Percentiles rank a stretch among this genome's conserved stretches.
phyloP scores from a whole-genome alignment of 345 rosid genomes.

The Gossypium anomalum region DNA sequence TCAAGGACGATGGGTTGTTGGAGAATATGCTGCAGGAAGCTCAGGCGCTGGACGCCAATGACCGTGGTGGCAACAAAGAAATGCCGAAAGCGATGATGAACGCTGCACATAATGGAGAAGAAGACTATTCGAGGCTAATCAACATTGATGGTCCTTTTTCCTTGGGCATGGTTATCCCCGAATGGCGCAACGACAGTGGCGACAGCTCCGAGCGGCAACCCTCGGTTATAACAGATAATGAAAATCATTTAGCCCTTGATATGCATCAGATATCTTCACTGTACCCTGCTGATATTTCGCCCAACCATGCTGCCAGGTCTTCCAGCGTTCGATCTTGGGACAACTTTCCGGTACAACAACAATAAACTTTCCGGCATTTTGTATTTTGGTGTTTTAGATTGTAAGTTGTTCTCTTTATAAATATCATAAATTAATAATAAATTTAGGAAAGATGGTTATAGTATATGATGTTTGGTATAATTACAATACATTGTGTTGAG shows the following conservation, averaged over 20 bases:
- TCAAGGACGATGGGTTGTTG: slow-evolving; percentile 23
- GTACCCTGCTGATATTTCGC: slow-evolving; percentile 32
- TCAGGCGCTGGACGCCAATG: slow-evolving; percentile 23
- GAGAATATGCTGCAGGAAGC: slow-evolving; percentile 60
- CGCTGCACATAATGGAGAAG: slow-evolving; percentile 28
- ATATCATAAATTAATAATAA: too few relatives aligned
- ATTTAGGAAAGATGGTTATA: too few relatives aligned
- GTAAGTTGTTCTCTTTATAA: too few relatives aligned
- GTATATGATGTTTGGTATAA: too few relatives aligned
- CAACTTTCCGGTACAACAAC: slow-evolving; percentile 26
- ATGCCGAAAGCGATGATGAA: slow-evolving; percentile 27
- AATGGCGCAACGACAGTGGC: slow-evolving; percentile 44
- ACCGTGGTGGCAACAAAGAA: slow-evolving; percentile 19
- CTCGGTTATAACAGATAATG: slow-evolving; percentile 50
- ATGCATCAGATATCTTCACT: slow-evolving; percentile 60
- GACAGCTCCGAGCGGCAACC: slow-evolving; percentile 56
- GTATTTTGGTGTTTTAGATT: too few relatives aligned
- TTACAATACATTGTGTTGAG: too few relatives aligned
- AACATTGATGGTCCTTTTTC: slow-evolving; percentile 18
- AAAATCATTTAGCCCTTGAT: slow-evolving; percentile 37
- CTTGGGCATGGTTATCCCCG: slow-evolving; percentile 22
- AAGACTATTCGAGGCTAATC: slow-evolving; percentile 35
- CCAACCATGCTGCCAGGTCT: slow-evolving; percentile 14
- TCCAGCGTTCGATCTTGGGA: slow-evolving; percentile 31
- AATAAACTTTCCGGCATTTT: too few relatives aligned